Evolutionary conservation across 306 rosid genomes (phyloP).

Genomic region (Mimosa pudica): DNA sequence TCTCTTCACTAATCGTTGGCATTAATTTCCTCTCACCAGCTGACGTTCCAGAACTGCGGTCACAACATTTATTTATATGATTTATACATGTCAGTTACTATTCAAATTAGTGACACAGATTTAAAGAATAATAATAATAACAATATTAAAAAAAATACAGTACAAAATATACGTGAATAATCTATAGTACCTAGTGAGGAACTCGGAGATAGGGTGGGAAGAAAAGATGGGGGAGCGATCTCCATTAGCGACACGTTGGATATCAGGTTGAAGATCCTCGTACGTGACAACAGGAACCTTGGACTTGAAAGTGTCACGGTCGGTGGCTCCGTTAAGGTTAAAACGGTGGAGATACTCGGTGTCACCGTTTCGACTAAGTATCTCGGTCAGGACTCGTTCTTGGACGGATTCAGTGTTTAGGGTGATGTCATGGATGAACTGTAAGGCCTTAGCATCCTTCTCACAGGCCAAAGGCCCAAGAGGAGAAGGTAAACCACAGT

Average conservation of each 20-base stretch:
- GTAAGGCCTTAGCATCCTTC: constrained; percentile 59
- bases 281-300: constrained; percentile 71
- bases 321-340: constrained; percentile 63
- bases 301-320: constrained; percentile 67
- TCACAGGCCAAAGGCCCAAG: constrained; percentile 44
- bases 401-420: constrained; percentile 58
- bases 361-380: constrained; percentile 62
- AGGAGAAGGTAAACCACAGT: constrained; percentile 32
- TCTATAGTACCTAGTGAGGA: constrained; percentile 71
- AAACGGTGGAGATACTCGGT: constrained; percentile 71
- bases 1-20: constrained; percentile 78
- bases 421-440: constrained; percentile 71
- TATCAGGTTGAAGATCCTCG: constrained; percentile 78
- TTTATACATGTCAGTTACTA: no score
- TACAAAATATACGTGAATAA: no score
- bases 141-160: background rate
- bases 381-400: constrained; percentile 51
- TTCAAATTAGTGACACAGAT: no score
- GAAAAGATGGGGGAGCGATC: constrained; percentile 76
- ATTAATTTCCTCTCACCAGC: constrained; percentile 90
- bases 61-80: no score
- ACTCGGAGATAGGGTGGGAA: constrained; percentile 79
- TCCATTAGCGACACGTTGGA: constrained; percentile 87
- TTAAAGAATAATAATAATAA: background rate
- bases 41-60: constrained; percentile 88